These are phyloP conservation scores for sweet orange (Citrus sinensis) DNA, from an alignment of 345 rosid genomes.

Conservation along the genomic window DNA sequence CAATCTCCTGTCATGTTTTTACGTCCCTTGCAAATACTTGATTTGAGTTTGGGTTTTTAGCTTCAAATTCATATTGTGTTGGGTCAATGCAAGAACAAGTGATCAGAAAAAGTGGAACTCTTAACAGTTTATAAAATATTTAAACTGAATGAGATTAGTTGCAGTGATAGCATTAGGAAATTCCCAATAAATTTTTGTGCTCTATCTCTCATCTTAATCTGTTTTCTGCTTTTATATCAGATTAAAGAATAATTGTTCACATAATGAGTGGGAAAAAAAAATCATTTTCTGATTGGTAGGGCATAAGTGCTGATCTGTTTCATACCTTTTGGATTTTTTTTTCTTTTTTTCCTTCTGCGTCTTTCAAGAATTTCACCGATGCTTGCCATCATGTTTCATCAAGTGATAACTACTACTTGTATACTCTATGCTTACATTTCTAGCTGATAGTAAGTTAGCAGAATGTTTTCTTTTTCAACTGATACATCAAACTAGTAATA, in stretches of 20 bases:
- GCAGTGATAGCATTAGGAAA: neutral
- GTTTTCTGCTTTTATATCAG: neutral
- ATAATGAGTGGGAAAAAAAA: neutral
- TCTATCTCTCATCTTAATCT: neutral
- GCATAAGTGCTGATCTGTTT: neutral
- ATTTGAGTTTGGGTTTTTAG: neutral
- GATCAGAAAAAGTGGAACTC: neutral
- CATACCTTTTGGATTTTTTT: neutral
- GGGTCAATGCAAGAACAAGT: neutral
- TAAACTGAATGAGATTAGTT: neutral
- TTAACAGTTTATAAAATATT: neutral
- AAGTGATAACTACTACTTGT: neutral
- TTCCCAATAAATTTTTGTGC: neutral
- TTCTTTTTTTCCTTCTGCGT: neutral
- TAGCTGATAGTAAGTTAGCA: no score
- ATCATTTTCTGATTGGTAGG: no score
- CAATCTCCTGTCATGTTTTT: neutral
- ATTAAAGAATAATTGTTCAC: neutral
- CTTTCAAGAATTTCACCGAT: neutral
- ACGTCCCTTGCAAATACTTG: neutral
- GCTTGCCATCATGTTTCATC: neutral
- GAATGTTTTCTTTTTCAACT: neutral
- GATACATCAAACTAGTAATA: slow-evolving; percentile 36
- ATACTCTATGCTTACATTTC: neutral
- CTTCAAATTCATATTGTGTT: neutral